Evolutionary conservation across 106 monocot species (phyloP), one percentile per base, ranked within the genome.

Genomic region (Dendrobium chrysotoxum): DNA sequence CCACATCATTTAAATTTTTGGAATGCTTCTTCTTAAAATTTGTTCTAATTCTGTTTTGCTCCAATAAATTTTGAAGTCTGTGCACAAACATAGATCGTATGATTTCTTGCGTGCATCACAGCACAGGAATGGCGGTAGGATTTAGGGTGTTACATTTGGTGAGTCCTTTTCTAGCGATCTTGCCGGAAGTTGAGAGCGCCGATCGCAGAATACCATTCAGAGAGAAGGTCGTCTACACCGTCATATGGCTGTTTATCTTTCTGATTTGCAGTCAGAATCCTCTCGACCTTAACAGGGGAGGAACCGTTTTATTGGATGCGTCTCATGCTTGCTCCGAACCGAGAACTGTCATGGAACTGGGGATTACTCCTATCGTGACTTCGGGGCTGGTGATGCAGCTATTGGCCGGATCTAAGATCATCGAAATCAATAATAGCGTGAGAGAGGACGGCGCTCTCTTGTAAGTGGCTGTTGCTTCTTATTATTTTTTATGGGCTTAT

Each of bases 271-370:
- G 82, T 13, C 64, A 82, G 76, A 41, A 82, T 82, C 11, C 81
- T 76, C 76, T 82, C 81, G 30, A 76, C 81, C 13, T n/a, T n/a
- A n/a, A 76, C 81, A 3, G 82, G 76, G 8, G 82, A 64, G 8
- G 76, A 82, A 45, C 82, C 82, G 64, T 82, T 82, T 6, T 82
- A 82, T 17, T 66, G 76, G 81, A 82, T 82, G 81, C 47, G 81
- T 16, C 76, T 82, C 28, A 82, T 82, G 23, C 82, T 78, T 71
- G 82, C 82, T 8, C 77, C 77, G 16, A 82, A 78, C 77, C 77
- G 82, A 21, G 82, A 46, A 82, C 77, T 38, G 82, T 82, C 12
- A 82, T 82, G 82, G 82, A 82, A n/a, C 31, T 82, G 66, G 82
- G 83, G 1, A 83, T 83, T 15, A 78, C 72, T 76, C 83, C 78